Conservation (phyloP, 1,139 yeast genomes). For the Geotrichum klebahnii region DNA sequence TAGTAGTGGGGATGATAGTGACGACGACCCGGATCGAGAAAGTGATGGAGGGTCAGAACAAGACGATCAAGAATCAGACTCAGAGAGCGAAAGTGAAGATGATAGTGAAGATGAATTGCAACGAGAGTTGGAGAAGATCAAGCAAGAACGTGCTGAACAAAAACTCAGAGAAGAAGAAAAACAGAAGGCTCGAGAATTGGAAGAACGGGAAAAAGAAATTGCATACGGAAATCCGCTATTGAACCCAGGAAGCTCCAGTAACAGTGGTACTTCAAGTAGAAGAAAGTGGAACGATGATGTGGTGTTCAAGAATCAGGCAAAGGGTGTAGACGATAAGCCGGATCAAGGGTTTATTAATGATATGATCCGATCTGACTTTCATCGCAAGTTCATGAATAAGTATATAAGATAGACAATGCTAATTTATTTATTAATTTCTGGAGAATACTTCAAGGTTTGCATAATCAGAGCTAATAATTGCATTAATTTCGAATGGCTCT, state of each 20-base stretch:
- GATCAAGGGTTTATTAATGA: slow-evolving; percentile 55
- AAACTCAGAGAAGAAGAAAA: slow-evolving; percentile 37
- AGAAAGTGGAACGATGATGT: slow-evolving; percentile 48
- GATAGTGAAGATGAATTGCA: slow-evolving; percentile 40
- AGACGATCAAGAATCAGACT: slow-evolving; percentile 26
- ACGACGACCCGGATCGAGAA: slow-evolving; percentile 20
- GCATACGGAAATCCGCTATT: slow-evolving; percentile 48
- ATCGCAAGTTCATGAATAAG: slow-evolving; percentile 64
- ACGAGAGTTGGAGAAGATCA: slow-evolving; percentile 53
- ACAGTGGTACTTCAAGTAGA: slow-evolving; percentile 29
- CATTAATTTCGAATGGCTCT: no score
- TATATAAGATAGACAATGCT: slow-evolving; percentile 46
- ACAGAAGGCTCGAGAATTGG: slow-evolving; percentile 35
- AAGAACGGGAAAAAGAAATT: slow-evolving; percentile 39
- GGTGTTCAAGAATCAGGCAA: slow-evolving; percentile 44
- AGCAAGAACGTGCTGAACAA: slow-evolving; percentile 44
- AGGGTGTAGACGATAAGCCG: slow-evolving; percentile 27
- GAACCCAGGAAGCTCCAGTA: slow-evolving; percentile 24
- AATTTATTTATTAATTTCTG: background rate
- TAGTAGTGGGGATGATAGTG: slow-evolving; percentile 23
- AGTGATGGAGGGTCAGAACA: slow-evolving; percentile 29
- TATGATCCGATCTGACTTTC: slow-evolving; percentile 63
- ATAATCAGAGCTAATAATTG: background rate
- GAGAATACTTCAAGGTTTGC: background rate
- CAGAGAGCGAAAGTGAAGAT: slow-evolving; percentile 29